Conservation (phyloP, 139 green algal genomes). For the Diplosphaera chodatii region DNA sequence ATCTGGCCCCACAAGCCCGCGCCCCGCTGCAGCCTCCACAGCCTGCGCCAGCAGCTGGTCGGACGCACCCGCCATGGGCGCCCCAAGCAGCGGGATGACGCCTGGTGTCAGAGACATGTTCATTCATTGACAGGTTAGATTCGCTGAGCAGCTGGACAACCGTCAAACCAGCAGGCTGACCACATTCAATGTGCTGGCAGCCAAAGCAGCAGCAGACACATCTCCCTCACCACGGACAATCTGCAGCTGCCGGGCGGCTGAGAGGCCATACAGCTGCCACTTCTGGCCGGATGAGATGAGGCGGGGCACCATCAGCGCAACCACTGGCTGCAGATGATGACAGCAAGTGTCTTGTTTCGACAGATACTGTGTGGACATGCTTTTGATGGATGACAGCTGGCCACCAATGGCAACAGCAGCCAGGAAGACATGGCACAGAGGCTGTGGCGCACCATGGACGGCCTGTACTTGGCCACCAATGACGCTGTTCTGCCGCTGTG, state of each 20-base stretch:
- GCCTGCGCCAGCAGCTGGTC: conserved; percentile 35
- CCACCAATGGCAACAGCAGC: too few relatives aligned
- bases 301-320: conserved; percentile 48
- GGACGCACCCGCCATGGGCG: conserved; percentile 27
- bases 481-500: conserved; percentile 68
- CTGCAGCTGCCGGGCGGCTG: conserved; percentile 38
- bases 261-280: conserved; percentile 36
- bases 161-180: too few relatives aligned
- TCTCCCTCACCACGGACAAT: conserved; percentile 29
- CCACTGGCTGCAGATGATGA: conserved; percentile 6
- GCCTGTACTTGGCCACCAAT: conserved; percentile 84
- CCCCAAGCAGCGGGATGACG: conserved; percentile 45
- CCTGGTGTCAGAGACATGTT: too few relatives aligned
- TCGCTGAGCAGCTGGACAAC: too few relatives aligned
- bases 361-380: too few relatives aligned
- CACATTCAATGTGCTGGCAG: too few relatives aligned
- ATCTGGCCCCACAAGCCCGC: conserved; percentile 22
- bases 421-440: too few relatives aligned
- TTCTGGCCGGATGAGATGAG: conserved; percentile 19
- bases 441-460: conserved; percentile 39
- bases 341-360: too few relatives aligned
- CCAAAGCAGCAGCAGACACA: too few relatives aligned
- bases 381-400: too few relatives aligned
- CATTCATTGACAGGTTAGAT: too few relatives aligned
- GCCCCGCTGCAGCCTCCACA: conserved; percentile 6